Evolutionary conservation across 768 basidiomycete species (phyloP), one percentile per base, ranked within the genome.

Genomic region (Boletus bicolor): DNA sequence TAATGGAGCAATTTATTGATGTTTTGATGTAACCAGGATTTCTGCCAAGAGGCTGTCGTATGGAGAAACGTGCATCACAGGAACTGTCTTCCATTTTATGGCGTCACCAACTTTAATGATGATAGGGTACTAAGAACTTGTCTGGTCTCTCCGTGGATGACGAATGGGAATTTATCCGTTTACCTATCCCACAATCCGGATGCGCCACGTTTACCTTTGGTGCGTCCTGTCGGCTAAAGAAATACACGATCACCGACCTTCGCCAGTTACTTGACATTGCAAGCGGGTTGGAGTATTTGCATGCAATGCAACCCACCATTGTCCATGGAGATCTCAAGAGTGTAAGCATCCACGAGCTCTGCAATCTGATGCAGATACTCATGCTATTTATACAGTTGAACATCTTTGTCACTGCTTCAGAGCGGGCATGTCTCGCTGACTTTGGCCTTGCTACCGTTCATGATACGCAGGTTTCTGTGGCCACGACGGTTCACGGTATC

Each of bases 321-420:
- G 58, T 73, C 12, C 77, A 78, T 19, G 77, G 78, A 10, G 78
- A 79, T 51, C 55, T 78, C 21, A 78, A 77, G 61, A 72, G 72
- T 32, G 78, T 79, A 50, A 57, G 75, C 56, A 10, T 37, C 41
- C 30, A 3, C 21, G 35, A 17, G 26, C n/a, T 28, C 15, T 21
- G 2, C 47, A 8, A 28, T 43, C 7, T 3, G 12, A 36, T 5
- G 12, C 10, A 42, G 46, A 35, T 4, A 10, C 38, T 64, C 12
- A 65, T 14, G 0, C 3, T n/a, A 21, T 21, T 39, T 5, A 3
- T 14, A n/a, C 32, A 72, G 71, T 41, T 61, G 1, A 72, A 73
- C 46, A 58, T 73, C 34, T 62, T 73, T 9, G 37, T 73, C 38
- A 53, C 68, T 7, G 45, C 58, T 24, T 68, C 64, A 1, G 57